A percentile compares a stretch with the other conserved stretches of the same genome.
phyloP scores from a whole-genome alignment of 257 asterid genomes.

The Coffea canephora region DNA sequence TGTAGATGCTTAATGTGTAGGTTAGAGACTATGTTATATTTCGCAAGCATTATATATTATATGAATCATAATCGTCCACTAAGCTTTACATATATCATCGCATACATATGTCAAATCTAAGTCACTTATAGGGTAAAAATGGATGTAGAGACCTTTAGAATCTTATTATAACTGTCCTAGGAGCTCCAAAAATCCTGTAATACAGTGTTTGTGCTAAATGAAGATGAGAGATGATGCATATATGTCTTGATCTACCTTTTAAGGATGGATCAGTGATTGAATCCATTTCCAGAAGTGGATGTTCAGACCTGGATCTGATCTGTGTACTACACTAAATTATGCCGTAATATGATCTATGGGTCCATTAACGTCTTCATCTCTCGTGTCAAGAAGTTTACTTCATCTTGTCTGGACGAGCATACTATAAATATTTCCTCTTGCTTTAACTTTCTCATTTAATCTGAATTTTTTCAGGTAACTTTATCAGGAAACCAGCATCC shows the following conservation, averaged over 20 bases:
- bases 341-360: neutral
- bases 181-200: neutral
- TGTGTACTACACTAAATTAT: neutral
- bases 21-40: neutral
- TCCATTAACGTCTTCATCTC: neutral
- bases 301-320: neutral
- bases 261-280: neutral
- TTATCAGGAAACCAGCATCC: constrained; percentile 96
- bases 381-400: neutral
- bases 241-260: neutral
- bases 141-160: neutral
- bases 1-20: neutral
- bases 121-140: neutral
- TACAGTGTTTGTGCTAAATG: neutral
- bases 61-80: neutral
- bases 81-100: neutral
- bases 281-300: neutral
- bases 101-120: neutral
- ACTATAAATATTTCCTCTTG: neutral
- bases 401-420: constrained; percentile 4
- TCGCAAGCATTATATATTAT: neutral
- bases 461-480: constrained; percentile 55
- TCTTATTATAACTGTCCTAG: neutral
- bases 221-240: neutral
- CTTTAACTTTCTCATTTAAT: neutral